Base-by-base conservation (phyloP, 306 rosid genomes). In the Ormosia semicastrata region DNA sequence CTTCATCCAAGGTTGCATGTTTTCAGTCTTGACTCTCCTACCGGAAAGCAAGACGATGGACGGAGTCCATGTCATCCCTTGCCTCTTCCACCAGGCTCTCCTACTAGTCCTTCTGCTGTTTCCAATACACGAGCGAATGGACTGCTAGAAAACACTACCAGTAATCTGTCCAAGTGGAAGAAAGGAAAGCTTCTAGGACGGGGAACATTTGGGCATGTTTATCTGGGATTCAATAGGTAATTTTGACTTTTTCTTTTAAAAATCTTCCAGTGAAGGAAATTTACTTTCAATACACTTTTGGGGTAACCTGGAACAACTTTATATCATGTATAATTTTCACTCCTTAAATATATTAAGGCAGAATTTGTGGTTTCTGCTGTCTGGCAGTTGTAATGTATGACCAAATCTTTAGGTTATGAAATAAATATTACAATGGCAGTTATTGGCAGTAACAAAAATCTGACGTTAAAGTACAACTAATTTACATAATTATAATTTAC, bases 71-170 rank as follows among this genome's bases (percentile, higher is more conserved):
- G 91, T 62, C 98, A 95, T 83, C 95, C 88, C 0, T 89, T 95
- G 78, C 99, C 99, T 33, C 99, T 92, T 77, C 99, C 99, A 9
- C 99, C 99, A 2, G 97, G 98, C 36, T 87, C 98, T 79, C 98
- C 98, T 18, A 89, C 98, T 44, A 92, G 98, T 80, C 95, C 99
- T 78, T 86, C 97, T 71, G 71, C 93, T 72, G 83, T 83, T 85
- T 79, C 84, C 76, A 86, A 39, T 66, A 10, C 85, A 17, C 79
- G 92, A 79, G 4, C 87, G 30, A 69, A 52, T 78, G 81, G 87
- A 41, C 50, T 57, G 3, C 30, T 76, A 18, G 97, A 94, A 62
- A 88, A 52, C 76, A 8, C 82, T 66, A 3, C 81, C 24, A 9
- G 50, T 66, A 78, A 84, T 10, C 86, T 86, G 39, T 82, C 98